Evolutionary conservation across 164 flowering plant genomes (phyloP), one percentile per base, ranked within the genome.

Genomic region (Sedum album): DNA sequence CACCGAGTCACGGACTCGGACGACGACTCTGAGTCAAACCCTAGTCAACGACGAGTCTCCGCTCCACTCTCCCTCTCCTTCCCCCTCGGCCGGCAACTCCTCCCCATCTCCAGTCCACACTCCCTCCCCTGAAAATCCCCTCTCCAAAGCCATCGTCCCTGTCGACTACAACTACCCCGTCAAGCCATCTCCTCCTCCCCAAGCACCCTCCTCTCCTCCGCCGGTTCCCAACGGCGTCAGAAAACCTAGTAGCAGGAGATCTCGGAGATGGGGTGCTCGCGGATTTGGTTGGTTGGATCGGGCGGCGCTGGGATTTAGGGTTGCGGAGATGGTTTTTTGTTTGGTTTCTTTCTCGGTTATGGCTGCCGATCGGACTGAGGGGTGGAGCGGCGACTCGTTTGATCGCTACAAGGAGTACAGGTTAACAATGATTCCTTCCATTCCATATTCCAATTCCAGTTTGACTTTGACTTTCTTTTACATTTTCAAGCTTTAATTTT

Each of bases 361-460:
- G 97, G 97, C 94, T 2, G 88, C 97, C 4, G 97, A 95, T 75
- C 85, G 75, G 74, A 90, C 96, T 15, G 84, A 78, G 67, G 99
- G 99, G 0, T 95, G 99, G 99, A 82, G 82, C 42, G 99, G 99
- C 6, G 99, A 95, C 74, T 95, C 99, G 41, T 95, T 83, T 72
- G 86, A 90, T 69, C 89, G 99, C 31, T 92, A 95, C 77, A 88
- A 76, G 71, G 99, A 90, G 65, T 95, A 90, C 85, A 85, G 97
- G 62, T 57, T 21, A n/a, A 21, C n/a, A 26, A 25, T 57, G 14
- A 11, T 28, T 30, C 18, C 3, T 21, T 8, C 18, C 61, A 11
- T 4, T 57, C 20, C 1, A 15, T 11, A 11, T 18, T 13, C 48
- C 15, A 13, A 14, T 11, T 15, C 15, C 46, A 41, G 46, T 44